A percentile compares a stretch with the other conserved stretches of the same genome.
These are phyloP conservation scores for Pseudonitzschia delicatissima DNA, from an alignment of 108 stramenopile genomes.

Conservation along the genomic window DNA sequence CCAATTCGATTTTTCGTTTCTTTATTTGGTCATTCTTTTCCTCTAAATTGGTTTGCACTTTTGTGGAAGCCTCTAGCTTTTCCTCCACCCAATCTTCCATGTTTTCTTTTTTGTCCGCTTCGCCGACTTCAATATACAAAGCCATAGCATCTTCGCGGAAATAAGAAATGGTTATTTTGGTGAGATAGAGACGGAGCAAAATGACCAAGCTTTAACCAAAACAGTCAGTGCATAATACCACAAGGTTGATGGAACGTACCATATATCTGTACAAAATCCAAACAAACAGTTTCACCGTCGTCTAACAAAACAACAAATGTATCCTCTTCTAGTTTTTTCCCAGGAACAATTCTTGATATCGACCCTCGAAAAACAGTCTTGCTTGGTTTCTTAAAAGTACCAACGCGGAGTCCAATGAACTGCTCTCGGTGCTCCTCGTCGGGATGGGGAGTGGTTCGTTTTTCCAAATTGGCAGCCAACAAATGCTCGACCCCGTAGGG, in stretches of 20 bases:
- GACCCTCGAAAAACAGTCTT: not conserved
- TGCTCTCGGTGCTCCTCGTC: constrained; percentile 20
- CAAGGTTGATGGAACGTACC: too few relatives aligned
- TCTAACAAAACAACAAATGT: not conserved
- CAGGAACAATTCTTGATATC: not conserved
- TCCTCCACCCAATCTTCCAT: constrained; percentile 8
- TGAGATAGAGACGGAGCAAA: not conserved
- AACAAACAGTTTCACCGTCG: not conserved
- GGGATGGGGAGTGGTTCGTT: not conserved
- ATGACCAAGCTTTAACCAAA: too few relatives aligned
- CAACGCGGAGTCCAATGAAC: constrained; percentile 50
- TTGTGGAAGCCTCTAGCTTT: not conserved
- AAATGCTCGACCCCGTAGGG: constrained; percentile 11
- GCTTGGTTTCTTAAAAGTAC: not conserved
- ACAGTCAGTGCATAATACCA: too few relatives aligned
- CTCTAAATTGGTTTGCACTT: not conserved
- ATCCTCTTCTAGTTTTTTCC: constrained; percentile 3
- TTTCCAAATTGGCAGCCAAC: constrained; percentile 8
- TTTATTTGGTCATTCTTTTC: constrained; percentile 1
- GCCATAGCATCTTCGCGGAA: not conserved
- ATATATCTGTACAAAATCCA: constrained; percentile 1
- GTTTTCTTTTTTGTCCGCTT: constrained; percentile 3
- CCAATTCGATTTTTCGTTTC: constrained; percentile 7
- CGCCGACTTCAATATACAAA: not conserved
- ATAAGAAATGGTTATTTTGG: not conserved